Evolutionary conservation across 2,329 filamentous ascomycete genomes (phyloP), one percentile per base, ranked within the genome.

Genomic region (Penicillium sp.): DNA sequence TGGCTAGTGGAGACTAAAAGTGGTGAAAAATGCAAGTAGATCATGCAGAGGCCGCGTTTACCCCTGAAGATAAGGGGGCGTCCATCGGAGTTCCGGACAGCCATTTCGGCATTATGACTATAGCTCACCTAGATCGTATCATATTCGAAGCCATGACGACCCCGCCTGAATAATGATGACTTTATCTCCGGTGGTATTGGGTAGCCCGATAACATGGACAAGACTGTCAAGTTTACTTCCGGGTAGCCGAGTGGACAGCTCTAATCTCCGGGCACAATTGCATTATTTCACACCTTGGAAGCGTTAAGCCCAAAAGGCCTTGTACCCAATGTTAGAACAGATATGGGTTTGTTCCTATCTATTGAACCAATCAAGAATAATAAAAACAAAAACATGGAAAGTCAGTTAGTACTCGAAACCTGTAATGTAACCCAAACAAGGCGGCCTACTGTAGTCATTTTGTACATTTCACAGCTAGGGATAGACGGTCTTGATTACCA

Each of bases 51-150:
- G 37, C 37, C 37, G 37, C 42, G 40, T 56, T 51, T 51, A 56
- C 53, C 56, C 53, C 56, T 54, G 54, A 55, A 53, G 56, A 58
- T 58, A 58, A 58, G 55, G 40, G 51, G 6, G 44, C n/a, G 27
- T 35, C 49, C 49, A 45, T 43, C 49, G 49, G 49, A 51, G 40
- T 22, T 51, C 49, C 49, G 49, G 23, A 14, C 18, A 11, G 37
- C 8, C 26, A 18, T 18, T 29, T 25, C 27, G 15, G 8, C 27
- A 51, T n/a, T 31, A 6, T 44, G n/a, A 37, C 14, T 20, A 20
- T 12, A 12, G 35, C n/a, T 25, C 14, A 18, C 31, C 20, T n/a
- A 40, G 33, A 11, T 45, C 43, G 18, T 15, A 26, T 25, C 42
- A 45, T 20, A 4, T 37, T 11, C 33, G 40, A 18, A 33, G 15